phyloP scores from a whole-genome alignment of 257 asterid genomes.

The Vinca minor region DNA sequence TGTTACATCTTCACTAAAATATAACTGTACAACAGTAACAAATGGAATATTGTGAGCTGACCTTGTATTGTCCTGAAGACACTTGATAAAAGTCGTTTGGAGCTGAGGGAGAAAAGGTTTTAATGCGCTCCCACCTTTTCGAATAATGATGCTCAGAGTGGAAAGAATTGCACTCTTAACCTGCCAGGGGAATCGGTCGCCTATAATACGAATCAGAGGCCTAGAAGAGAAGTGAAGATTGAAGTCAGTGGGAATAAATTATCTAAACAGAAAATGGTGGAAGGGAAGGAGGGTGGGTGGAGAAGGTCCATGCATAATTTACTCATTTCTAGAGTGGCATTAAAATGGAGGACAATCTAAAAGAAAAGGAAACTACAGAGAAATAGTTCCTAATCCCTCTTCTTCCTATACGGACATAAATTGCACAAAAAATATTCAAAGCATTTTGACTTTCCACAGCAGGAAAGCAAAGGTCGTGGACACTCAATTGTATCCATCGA shows the following conservation, averaged over 20 bases:
- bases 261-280: background rate
- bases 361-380: background rate
- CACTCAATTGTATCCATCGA: background rate
- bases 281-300: background rate
- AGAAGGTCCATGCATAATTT: background rate
- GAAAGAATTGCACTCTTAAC: conserved; percentile 96
- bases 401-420: too few relatives aligned
- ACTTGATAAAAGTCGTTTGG: conserved; percentile 92
- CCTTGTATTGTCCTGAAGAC: conserved; percentile 96
- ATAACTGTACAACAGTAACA: conserved; percentile 4
- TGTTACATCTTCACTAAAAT: background rate
- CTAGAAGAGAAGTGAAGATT: conserved; percentile 30
- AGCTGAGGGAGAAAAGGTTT: conserved; percentile 99
- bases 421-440: background rate
- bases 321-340: background rate
- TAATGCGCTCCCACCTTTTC: conserved; percentile 82
- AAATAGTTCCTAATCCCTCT: background rate
- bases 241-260: background rate
- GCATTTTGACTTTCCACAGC: background rate
- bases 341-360: background rate
- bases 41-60: conserved; percentile 27
- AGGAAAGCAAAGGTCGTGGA: background rate
- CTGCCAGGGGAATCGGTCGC: conserved; percentile 99
- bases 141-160: conserved; percentile 81
- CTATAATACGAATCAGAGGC: conserved; percentile 96